Evolutionary conservation across 768 basidiomycete species (phyloP).

Genomic region (Russula olivacea): DNA sequence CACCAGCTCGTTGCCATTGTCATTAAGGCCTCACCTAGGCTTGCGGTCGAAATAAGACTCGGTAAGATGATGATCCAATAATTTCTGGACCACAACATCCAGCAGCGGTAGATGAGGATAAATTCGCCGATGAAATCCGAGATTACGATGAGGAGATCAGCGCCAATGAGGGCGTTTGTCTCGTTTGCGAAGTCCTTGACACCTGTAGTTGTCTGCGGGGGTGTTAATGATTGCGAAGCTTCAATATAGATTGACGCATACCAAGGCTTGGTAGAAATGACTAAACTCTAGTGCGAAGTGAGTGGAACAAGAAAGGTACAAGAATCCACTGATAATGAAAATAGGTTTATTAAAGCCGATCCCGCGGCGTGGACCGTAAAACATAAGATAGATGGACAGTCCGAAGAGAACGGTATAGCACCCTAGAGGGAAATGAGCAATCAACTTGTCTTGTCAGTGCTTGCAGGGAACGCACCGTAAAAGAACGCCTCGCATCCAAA

Average conservation of each 20-base stretch:
- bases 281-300: conserved; percentile 33
- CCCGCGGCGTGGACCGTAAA: background rate
- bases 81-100: conserved; percentile 37
- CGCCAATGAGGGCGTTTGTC: conserved; percentile 31
- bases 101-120: conserved; percentile 40
- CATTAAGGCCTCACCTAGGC: conserved; percentile 33
- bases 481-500: conserved; percentile 35
- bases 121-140: conserved; percentile 35
- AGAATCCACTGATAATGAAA: background rate
- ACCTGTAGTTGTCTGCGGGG: conserved; percentile 28
- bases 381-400: conserved; percentile 5
- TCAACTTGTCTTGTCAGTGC: conserved; percentile 25
- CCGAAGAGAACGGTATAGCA: conserved; percentile 8
- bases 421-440: background rate
- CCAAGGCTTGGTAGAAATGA: conserved; percentile 33
- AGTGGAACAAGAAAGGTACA: conserved; percentile 1
- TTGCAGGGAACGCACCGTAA: conserved; percentile 31
- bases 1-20: background rate
- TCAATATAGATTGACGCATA: conserved; percentile 23
- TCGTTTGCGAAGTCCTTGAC: conserved; percentile 32
- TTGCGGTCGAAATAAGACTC: conserved; percentile 31
- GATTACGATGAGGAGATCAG: conserved; percentile 36
- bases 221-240: background rate
- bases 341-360: background rate
- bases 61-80: conserved; percentile 35